Evolutionary conservation across 169 alveolate species (phyloP).

Genomic region (Cryptosporidium ryanae): DNA sequence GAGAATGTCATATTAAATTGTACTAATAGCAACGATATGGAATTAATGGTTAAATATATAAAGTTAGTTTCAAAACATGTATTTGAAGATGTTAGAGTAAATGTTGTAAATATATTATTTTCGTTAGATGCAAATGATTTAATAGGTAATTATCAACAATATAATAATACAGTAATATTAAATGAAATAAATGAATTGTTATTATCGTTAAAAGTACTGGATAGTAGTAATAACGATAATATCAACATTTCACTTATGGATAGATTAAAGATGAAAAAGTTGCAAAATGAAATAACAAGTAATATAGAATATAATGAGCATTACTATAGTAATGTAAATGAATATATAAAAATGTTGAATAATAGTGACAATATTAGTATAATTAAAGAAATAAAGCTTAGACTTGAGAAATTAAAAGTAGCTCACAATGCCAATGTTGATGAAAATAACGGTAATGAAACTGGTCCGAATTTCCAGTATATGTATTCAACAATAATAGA

Average conservation of each 20-base stretch:
- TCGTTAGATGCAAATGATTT: constrained; percentile 84
- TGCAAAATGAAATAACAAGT: neutral
- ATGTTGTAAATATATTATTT: constrained; percentile 80
- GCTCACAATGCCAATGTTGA: neutral
- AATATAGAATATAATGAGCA: neutral
- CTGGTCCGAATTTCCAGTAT: constrained; percentile 36
- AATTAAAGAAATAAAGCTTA: neutral
- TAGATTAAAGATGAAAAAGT: neutral
- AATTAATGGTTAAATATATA: constrained; percentile 10
- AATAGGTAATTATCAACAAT: constrained; percentile 86
- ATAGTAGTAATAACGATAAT: neutral
- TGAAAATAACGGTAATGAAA: neutral
- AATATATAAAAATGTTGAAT: neutral
- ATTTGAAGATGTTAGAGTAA: constrained; percentile 22
- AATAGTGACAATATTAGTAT: neutral
- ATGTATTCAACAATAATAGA: constrained; percentile 77
- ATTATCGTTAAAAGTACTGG: neutral
- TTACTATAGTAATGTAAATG: neutral
- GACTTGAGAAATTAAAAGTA: neutral
- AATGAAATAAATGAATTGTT: constrained; percentile 20
- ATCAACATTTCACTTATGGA: neutral
- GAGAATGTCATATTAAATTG: constrained; percentile 36
- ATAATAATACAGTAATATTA: constrained; percentile 9
- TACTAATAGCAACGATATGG: neutral
- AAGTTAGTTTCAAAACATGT: constrained; percentile 9